These are phyloP conservation scores for Tuber umbilicatum DNA, from an alignment of 495 filamentous ascomycete species.

Conservation along the genomic window DNA sequence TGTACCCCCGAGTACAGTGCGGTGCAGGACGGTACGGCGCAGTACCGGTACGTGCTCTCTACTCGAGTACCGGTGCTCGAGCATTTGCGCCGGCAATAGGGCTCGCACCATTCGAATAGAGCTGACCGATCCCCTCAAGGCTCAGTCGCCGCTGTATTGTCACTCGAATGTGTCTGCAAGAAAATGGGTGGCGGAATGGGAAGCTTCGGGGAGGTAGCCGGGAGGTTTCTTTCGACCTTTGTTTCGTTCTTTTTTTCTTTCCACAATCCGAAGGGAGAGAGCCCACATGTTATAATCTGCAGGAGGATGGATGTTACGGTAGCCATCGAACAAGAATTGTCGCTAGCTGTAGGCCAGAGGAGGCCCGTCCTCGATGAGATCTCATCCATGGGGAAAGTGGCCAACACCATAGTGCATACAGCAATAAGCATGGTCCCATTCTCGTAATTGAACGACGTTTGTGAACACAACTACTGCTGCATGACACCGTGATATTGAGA, in stretches of 20 bases:
- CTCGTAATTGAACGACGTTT: no score
- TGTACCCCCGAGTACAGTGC: background rate
- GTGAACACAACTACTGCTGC: no score
- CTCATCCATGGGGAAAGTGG: background rate
- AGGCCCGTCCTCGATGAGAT: slow-evolving; percentile 1
- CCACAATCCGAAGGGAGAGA: background rate
- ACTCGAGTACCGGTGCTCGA: background rate
- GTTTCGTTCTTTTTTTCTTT: background rate
- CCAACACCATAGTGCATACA: background rate
- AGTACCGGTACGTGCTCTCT: background rate
- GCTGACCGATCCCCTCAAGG: background rate
- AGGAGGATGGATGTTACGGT: background rate
- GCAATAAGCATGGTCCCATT: background rate
- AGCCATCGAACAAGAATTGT: background rate
- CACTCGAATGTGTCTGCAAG: background rate
- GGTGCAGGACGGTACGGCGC: background rate
- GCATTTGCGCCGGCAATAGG: background rate
- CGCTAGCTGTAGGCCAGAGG: background rate
- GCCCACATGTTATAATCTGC: slow-evolving; percentile 3
- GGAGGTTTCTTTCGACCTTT: background rate
- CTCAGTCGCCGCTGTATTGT: background rate
- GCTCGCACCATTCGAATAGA: background rate
- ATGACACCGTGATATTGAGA: no score
- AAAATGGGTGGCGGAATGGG: background rate
- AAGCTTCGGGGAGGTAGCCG: background rate